These are phyloP conservation scores for Pascua sp. DNA, from an alignment of 1,284 basidiomycete genomes.

Conservation along the genomic window DNA sequence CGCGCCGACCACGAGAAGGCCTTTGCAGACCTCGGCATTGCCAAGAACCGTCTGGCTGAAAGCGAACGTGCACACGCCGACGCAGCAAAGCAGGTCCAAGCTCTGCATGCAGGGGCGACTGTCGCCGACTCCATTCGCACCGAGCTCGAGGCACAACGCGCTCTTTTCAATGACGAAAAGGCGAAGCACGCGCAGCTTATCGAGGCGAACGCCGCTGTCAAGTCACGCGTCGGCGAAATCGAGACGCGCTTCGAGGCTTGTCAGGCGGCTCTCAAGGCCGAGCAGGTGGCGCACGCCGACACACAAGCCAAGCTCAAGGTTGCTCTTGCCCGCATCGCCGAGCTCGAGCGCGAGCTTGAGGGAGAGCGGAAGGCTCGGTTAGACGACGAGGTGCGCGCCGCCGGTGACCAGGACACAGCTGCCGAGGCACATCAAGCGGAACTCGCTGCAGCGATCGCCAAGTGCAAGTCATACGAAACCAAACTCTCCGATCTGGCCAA, in stretches of 20 bases:
- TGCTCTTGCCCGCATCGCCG: conserved; percentile 2
- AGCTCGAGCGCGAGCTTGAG: conserved; percentile 11
- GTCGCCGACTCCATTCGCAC: conserved; percentile 11
- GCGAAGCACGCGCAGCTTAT: conserved; percentile 3
- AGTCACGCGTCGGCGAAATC: conserved; percentile 5
- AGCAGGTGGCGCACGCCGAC: conserved; percentile 1
- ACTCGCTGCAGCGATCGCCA: conserved; percentile 2
- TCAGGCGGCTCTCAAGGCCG: conserved; percentile 1
- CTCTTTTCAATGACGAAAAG: conserved; percentile 4
- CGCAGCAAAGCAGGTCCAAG: conserved; percentile 14
- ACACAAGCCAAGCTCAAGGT: conserved; percentile 4
- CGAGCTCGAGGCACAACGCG: conserved; percentile 10
- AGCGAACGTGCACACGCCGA: neutral
- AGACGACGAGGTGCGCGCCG: neutral
- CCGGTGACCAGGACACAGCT: neutral
- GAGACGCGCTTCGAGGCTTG: conserved; percentile 6
- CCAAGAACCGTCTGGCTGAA: neutral
- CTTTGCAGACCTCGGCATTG: neutral
- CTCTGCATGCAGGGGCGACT: conserved; percentile 19
- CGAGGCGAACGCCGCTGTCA: conserved; percentile 3
- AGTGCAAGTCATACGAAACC: conserved; percentile 4
- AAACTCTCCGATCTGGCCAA: neutral
- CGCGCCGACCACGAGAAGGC: conserved; percentile 1
- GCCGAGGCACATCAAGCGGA: conserved; percentile 7
- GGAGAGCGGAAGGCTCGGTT: neutral